phyloP scores from a whole-genome alignment of 1,139 yeast species.

The Saccharomycopsis hybrid region DNA sequence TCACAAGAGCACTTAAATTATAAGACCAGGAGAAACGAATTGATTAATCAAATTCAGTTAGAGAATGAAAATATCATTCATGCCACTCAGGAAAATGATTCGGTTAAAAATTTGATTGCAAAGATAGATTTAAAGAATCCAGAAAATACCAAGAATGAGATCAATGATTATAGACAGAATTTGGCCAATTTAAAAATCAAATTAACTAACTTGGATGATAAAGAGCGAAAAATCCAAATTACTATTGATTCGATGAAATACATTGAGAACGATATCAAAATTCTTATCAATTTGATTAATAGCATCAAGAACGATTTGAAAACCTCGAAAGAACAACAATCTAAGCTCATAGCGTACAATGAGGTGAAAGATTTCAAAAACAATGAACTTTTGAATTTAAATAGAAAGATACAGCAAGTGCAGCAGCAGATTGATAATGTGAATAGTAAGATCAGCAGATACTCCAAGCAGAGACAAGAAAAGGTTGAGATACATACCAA shows the following conservation, averaged over 20 bases:
- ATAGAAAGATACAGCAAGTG: slow-evolving; percentile 43
- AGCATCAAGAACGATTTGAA: slow-evolving; percentile 49
- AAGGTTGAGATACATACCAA: slow-evolving; percentile 40
- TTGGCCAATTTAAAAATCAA: slow-evolving; percentile 13
- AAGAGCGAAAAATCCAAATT: slow-evolving; percentile 44
- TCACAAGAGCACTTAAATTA: slow-evolving; percentile 63
- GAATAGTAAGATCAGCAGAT: slow-evolving; percentile 47
- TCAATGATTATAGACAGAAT: slow-evolving; percentile 34
- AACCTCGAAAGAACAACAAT: slow-evolving; percentile 40
- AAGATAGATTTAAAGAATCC: slow-evolving; percentile 50
- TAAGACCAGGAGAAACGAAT: slow-evolving; percentile 51
- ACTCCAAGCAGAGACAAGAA: slow-evolving; percentile 43
- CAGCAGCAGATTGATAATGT: slow-evolving; percentile 47
- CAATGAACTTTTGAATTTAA: slow-evolving; percentile 41
- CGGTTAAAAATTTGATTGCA: slow-evolving; percentile 51
- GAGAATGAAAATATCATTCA: slow-evolving; percentile 50
- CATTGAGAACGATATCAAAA: slow-evolving; percentile 50
- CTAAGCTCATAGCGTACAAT: slow-evolving; percentile 36
- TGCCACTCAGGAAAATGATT: slow-evolving; percentile 52
- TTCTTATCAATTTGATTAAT: slow-evolving; percentile 46
- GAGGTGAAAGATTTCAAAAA: slow-evolving; percentile 43
- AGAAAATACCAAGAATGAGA: slow-evolving; percentile 48
- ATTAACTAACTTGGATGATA: slow-evolving; percentile 39
- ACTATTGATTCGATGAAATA: slow-evolving; percentile 55
- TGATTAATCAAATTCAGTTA: slow-evolving; percentile 41